Conservation (phyloP, 2,329 filamentous ascomycete genomes). For the Rhinocladiella similis region DNA sequence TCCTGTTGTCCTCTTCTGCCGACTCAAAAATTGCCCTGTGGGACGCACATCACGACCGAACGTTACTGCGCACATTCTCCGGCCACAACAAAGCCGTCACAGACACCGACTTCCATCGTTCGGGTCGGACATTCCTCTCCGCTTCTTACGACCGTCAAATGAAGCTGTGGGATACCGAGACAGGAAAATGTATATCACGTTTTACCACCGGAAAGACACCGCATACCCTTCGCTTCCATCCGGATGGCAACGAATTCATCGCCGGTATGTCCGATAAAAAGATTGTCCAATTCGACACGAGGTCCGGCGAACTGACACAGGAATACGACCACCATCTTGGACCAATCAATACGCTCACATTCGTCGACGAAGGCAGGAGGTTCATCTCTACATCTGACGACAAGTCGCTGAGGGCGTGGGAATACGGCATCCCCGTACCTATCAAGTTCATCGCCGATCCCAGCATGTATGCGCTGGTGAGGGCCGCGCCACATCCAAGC, state of each 20-base stretch:
- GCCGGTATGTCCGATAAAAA: slow-evolving; percentile 99
- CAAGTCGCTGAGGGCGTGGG: slow-evolving; percentile 94
- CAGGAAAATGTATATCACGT: slow-evolving; percentile 79
- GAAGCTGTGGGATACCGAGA: slow-evolving; percentile 98
- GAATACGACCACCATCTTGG: slow-evolving; percentile 98
- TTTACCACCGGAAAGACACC: slow-evolving; percentile 95
- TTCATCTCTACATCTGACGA: slow-evolving; percentile 99
- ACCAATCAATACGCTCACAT: slow-evolving; percentile 96
- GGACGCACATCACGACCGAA: slow-evolving; percentile 87
- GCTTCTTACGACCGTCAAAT: slow-evolving; percentile 93
- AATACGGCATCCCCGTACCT: slow-evolving; percentile 96
- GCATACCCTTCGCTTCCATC: slow-evolving; percentile 93
- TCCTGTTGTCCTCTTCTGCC: slow-evolving; percentile 85
- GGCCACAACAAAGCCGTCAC: slow-evolving; percentile 89
- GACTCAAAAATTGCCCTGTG: slow-evolving; percentile 91
- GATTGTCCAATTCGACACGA: slow-evolving; percentile 93
- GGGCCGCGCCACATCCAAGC: slow-evolving; percentile 78
- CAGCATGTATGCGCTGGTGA: slow-evolving; percentile 95
- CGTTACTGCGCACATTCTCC: slow-evolving; percentile 85
- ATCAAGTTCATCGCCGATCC: slow-evolving; percentile 98
- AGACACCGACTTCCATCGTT: slow-evolving; percentile 81
- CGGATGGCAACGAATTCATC: slow-evolving; percentile 84
- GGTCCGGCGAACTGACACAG: slow-evolving; percentile 80
- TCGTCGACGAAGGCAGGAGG: slow-evolving; percentile 88
- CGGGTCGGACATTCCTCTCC: slow-evolving; percentile 83